Evolutionary conservation across 495 filamentous ascomycete genomes (phyloP).

Genomic region (Aspergillus sclerotiicarbonarius): DNA sequence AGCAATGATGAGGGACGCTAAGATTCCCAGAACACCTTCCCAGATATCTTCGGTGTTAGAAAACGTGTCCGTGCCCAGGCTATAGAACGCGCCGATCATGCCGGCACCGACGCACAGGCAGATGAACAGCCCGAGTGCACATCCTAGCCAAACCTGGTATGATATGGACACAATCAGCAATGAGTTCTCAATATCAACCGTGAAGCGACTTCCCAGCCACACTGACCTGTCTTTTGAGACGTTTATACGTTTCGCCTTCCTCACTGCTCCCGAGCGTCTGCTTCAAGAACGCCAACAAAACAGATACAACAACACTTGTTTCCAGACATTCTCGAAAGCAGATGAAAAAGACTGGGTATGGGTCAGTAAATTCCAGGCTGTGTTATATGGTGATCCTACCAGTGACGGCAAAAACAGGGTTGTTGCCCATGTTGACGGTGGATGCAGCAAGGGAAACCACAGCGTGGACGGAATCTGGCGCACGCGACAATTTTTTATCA

Average conservation of each 20-base stretch:
- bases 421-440: background rate
- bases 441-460: background rate
- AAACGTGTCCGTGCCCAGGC: conserved; percentile 63
- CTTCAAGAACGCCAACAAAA: conserved; percentile 78
- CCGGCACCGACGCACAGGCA: conserved; percentile 68
- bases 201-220: conserved; percentile 55
- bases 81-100: conserved; percentile 80
- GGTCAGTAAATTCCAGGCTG: background rate
- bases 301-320: conserved; percentile 76
- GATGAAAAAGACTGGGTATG: conserved; percentile 69
- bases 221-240: conserved; percentile 42
- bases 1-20: conserved; percentile 75
- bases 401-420: background rate
- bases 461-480: background rate
- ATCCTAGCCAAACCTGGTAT: conserved; percentile 68
- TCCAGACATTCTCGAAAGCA: conserved; percentile 83
- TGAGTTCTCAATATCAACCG: background rate
- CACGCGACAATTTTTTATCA: background rate
- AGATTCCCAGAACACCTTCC: conserved; percentile 70
- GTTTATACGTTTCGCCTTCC: conserved; percentile 60
- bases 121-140: conserved; percentile 58
- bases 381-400: background rate
- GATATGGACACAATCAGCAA: background rate
- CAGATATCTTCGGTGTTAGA: conserved; percentile 66
- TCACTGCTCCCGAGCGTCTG: conserved; percentile 64